Conservation (phyloP, 23 red algal genomes). For the Cyanidium caldarium region DNA sequence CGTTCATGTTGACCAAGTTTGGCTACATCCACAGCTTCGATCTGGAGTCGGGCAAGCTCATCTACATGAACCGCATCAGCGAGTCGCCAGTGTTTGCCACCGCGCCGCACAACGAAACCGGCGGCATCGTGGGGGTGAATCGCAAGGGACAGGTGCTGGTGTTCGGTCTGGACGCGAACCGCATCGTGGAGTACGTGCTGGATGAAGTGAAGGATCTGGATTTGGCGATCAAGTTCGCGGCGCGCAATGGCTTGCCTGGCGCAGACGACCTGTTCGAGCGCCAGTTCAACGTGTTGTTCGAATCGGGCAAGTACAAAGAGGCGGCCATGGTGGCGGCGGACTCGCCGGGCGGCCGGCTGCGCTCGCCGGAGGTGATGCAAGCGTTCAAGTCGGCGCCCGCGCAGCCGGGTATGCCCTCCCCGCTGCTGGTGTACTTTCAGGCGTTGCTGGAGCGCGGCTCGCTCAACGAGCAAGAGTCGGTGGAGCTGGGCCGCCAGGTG, state of each 20-base stretch:
- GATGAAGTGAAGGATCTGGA: slow-evolving; percentile 64
- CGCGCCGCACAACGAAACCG: slow-evolving; percentile 31
- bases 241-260: slow-evolving; percentile 84
- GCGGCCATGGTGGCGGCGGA: slow-evolving; percentile 89
- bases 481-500: slow-evolving; percentile 69
- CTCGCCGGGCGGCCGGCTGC: slow-evolving; percentile 67
- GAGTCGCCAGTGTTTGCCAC: slow-evolving; percentile 76
- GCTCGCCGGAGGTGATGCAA: slow-evolving; percentile 73
- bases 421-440: slow-evolving; percentile 91
- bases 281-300: slow-evolving; percentile 82
- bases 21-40: slow-evolving; percentile 96
- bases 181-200: slow-evolving; percentile 77
- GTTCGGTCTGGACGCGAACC: slow-evolving; percentile 31
- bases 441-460: slow-evolving; percentile 62
- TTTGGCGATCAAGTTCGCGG: slow-evolving; percentile 64
- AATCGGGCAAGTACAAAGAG: slow-evolving; percentile 70
- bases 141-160: slow-evolving; percentile 64
- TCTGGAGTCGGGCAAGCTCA: slow-evolving; percentile 51
- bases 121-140: slow-evolving; percentile 77
- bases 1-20: slow-evolving; percentile 76
- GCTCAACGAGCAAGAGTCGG: slow-evolving; percentile 74
- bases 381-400: slow-evolving; percentile 67
- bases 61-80: slow-evolving; percentile 93
- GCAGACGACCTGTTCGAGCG: slow-evolving; percentile 72
- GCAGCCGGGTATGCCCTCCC: slow-evolving; percentile 44